A percentile compares a stretch with the other conserved stretches of the same genome.
Conservation (phyloP, 2,329 filamentous ascomycete species). For the Nemania diffusa region DNA sequence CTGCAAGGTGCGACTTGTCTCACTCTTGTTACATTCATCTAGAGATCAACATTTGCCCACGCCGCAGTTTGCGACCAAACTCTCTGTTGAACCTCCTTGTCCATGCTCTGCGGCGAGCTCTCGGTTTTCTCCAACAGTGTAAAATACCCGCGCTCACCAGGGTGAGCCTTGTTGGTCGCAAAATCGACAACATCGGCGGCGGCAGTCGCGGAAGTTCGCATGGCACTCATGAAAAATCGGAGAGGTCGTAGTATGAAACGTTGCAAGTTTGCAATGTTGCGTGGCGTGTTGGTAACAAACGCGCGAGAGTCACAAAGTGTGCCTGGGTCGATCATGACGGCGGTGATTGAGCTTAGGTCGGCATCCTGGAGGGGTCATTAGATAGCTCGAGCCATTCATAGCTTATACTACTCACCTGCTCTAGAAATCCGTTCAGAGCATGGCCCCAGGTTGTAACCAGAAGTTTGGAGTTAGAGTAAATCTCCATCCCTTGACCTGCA, state of each 20-base stretch:
- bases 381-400: too few species aligned
- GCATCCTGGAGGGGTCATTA: too few species aligned
- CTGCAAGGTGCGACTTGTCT: too few species aligned
- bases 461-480: slow-evolving; percentile 56
- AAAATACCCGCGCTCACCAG: slow-evolving; percentile 47
- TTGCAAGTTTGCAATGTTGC: background rate
- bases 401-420: slow-evolving; percentile 34
- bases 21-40: too few species aligned
- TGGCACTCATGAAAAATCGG: background rate
- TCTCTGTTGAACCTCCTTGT: slow-evolving; percentile 46
- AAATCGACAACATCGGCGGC: background rate
- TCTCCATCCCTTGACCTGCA: slow-evolving; percentile 53
- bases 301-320: background rate
- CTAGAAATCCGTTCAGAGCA: slow-evolving; percentile 50
- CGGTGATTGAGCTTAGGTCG: background rate
- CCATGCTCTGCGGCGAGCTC: slow-evolving; percentile 47
- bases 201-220: background rate
- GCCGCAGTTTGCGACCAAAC: slow-evolving; percentile 51
- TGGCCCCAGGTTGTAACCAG: slow-evolving; percentile 53
- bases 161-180: background rate
- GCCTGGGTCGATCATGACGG: background rate
- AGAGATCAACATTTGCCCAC: too few species aligned
- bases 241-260: background rate
- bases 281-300: background rate
- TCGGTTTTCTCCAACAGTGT: slow-evolving; percentile 46